Conservation (phyloP, 768 basidiomycete species). For the Leccinum incarnatum region DNA sequence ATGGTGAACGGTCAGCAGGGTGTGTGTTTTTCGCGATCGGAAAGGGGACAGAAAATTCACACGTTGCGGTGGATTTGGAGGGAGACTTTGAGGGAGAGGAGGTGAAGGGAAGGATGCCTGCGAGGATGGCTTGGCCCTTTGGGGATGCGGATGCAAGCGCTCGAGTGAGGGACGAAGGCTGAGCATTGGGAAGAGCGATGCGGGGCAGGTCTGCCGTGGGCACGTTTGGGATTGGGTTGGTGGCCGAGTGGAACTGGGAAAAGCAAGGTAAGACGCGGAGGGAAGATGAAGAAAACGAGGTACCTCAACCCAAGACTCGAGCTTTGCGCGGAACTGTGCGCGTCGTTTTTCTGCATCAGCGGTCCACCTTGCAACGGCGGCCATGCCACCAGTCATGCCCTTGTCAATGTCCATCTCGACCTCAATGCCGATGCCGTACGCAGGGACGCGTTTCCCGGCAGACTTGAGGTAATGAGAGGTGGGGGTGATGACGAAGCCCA, state of each 20-base stretch:
- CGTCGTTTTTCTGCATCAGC: slow-evolving; percentile 62
- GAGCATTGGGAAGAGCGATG: slow-evolving; percentile 43
- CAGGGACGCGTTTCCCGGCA: slow-evolving; percentile 66
- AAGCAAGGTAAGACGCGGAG: slow-evolving; percentile 8
- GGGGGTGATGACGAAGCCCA: slow-evolving; percentile 74
- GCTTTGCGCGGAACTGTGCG: slow-evolving; percentile 53
- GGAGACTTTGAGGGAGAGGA: slow-evolving; percentile 41
- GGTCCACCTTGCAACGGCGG: slow-evolving; percentile 86
- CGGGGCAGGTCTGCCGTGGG: slow-evolving; percentile 67
- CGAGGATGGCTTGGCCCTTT: slow-evolving; percentile 42
- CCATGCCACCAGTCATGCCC: slow-evolving; percentile 80
- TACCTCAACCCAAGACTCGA: slow-evolving; percentile 66
- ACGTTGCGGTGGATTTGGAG: slow-evolving; percentile 25
- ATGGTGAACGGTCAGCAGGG: slow-evolving; percentile 38
- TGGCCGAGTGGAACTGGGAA: slow-evolving; percentile 49
- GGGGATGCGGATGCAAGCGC: slow-evolving; percentile 73
- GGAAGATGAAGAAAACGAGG: not conserved
- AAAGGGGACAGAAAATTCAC: slow-evolving; percentile 39
- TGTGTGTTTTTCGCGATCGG: slow-evolving; percentile 38
- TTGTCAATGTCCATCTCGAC: slow-evolving; percentile 84
- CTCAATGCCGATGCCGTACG: slow-evolving; percentile 84
- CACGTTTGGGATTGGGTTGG: slow-evolving; percentile 47
- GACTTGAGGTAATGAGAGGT: slow-evolving; percentile 70
- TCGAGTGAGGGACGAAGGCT: slow-evolving; percentile 67
- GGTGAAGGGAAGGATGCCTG: slow-evolving; percentile 31